Base-by-base conservation (phyloP, 805 yeast genomes). In the Saccharomycopsis sp. region DNA sequence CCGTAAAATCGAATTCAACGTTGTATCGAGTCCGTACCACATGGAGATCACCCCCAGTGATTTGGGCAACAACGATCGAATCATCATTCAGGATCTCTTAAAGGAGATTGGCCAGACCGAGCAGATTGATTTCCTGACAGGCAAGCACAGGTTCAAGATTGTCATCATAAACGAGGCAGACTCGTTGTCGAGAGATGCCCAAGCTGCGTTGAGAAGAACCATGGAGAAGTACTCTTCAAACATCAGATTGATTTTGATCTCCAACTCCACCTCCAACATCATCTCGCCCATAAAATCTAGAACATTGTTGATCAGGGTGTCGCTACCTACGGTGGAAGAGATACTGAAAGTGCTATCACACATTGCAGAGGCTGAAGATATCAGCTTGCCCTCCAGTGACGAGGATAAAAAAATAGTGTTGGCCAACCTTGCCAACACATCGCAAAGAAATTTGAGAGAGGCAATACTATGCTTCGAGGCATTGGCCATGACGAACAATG, bases 21-120 rank as follows among this genome's bases (percentile, higher is more conserved):
- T 92, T 17, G 83, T 92, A n/a, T 82, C 95, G 33, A 80, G 94
- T 8, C 83, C 89, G 0, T 76, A 80, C 56, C 99, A 92, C 61
- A 62, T 88, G 48, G 99, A 92, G 57, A 83, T 92, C 53, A 92
- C 97, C 2, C 99, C 99, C 5, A 75, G 92, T 46, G 98, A 92
- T 61, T 80, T 92, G 79, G 97, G 97, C 5, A 86, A 81, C 59
- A 86, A 87, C 56, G 99, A 92, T 61, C 71, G 97, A 48, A 80
- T 92, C 38, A 96, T 92, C 23, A 87, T 92, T 50, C 97, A 92
- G 57, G 96, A 92, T 53, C 63, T 92, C 46, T 68, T 92, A 52
- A 92, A 92, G 54, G 97, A 92, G 50, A 77, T 92, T 34, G 98
- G 96, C 2, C 94, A 87, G 53, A 83, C 92, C 9, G 96, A 88